phyloP scores from a whole-genome alignment of 1,284 basidiomycete species.

The Apiotrichum akiyoshidainum region DNA sequence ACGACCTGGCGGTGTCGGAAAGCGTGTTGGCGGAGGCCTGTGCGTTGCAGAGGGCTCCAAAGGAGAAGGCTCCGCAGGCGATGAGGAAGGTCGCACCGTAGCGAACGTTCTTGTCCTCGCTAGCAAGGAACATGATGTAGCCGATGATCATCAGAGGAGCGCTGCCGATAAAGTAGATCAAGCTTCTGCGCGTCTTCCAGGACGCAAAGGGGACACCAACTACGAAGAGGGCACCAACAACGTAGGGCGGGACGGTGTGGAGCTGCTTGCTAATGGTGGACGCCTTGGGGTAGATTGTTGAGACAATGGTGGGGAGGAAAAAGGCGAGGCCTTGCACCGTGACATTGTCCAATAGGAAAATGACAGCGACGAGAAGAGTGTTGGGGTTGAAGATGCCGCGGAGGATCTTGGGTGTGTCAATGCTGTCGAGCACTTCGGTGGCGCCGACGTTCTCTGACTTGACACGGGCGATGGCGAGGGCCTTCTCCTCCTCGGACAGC shows the following conservation, averaged over 20 bases:
- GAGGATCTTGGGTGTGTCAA: conserved; percentile 26
- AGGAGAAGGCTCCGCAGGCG: conserved; percentile 14
- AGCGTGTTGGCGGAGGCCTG: conserved; percentile 15
- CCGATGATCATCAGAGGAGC: conserved; percentile 41
- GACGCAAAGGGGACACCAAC: conserved; percentile 35
- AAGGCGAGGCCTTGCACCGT: conserved; percentile 43
- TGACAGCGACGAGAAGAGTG: conserved; percentile 30
- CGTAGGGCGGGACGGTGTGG: conserved; percentile 45
- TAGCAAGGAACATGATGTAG: conserved; percentile 37
- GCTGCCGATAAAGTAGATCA: conserved; percentile 31
- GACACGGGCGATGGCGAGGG: conserved; percentile 25
- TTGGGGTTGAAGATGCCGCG: conserved; percentile 30
- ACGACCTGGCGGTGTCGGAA: conserved; percentile 15
- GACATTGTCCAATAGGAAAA: conserved; percentile 51
- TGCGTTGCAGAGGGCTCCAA: conserved; percentile 15
- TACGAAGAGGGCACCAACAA: conserved; percentile 37
- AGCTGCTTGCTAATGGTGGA: conserved; percentile 44
- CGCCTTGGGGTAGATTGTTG: conserved; percentile 44
- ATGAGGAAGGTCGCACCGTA: conserved; percentile 22
- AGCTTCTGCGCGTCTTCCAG: conserved; percentile 38
- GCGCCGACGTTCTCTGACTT: conserved; percentile 49
- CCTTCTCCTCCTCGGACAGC: conserved; percentile 28
- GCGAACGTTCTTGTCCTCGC: background rate
- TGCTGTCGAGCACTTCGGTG: conserved; percentile 35
- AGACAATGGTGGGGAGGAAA: conserved; percentile 46